phyloP scores from a whole-genome alignment of 495 filamentous ascomycete genomes.

The Penicillium subrubescens region DNA sequence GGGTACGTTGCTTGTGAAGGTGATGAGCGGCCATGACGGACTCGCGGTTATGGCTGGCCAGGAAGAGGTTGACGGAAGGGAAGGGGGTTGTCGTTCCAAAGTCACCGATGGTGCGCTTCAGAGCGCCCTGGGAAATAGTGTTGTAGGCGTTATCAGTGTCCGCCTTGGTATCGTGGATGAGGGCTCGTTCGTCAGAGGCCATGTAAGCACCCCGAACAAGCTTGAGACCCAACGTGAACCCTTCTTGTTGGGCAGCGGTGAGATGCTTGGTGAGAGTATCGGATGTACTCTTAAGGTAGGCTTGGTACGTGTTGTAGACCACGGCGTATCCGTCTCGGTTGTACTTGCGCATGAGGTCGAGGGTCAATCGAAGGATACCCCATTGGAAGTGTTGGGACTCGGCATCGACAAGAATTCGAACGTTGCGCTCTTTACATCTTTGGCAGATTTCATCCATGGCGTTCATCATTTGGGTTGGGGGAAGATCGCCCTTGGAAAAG shows the following conservation, averaged over 20 bases:
- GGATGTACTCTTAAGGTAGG: conserved; percentile 74
- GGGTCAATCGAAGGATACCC: conserved; percentile 76
- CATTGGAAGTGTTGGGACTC: conserved; percentile 76
- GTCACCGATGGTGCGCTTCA: conserved; percentile 37
- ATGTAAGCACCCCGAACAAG: conserved; percentile 89
- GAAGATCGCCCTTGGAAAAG: conserved; percentile 34
- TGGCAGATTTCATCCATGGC: conserved; percentile 42
- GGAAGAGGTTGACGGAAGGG: conserved; percentile 41
- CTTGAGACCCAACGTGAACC: conserved; percentile 80
- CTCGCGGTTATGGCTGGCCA: conserved; percentile 47
- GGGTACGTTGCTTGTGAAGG: conserved; percentile 34
- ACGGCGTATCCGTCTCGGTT: conserved; percentile 58
- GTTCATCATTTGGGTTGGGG: conserved; percentile 38
- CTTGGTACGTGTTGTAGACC: conserved; percentile 76
- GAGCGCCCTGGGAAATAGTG: conserved; percentile 49
- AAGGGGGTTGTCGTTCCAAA: conserved; percentile 48
- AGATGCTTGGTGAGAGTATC: conserved; percentile 64
- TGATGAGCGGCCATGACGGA: conserved; percentile 36
- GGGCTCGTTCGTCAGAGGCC: conserved; percentile 67
- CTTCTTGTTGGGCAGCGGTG: conserved; percentile 57
- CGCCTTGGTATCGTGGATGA: conserved; percentile 76
- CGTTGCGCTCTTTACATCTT: conserved; percentile 52
- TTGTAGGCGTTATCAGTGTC: conserved; percentile 70
- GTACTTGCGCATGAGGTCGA: conserved; percentile 77
- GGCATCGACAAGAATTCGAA: conserved; percentile 79